Evolutionary conservation across 805 yeast genomes (phyloP), one percentile per base, ranked within the genome.

Genomic region (Barnettozyma sucrosica): DNA sequence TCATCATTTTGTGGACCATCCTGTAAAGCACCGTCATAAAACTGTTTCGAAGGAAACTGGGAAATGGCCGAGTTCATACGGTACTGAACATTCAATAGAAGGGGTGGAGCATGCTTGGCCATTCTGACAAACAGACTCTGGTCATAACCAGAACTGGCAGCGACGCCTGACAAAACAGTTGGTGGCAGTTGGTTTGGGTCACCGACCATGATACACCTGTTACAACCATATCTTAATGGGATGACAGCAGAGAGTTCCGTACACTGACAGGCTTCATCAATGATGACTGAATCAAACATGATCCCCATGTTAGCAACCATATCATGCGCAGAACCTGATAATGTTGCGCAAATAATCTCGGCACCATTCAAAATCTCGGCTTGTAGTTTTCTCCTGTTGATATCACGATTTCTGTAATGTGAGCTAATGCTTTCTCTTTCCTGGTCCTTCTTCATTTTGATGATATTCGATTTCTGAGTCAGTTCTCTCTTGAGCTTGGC

Each of bases 161-260:
- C 98, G 13, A 80, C 83, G 56, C 85, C 89, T 0, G 97, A 92
- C 18, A 93, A 67, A 10, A 92, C 98, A 0, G 99, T 92, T 0
- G 99, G 99, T 0, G 99, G 99, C 52, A 93, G 74, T 68, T 93
- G 99, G 63, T 93, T 90, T 2, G 98, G 98, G 69, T 93, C 99
- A 64, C 99, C 99, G 41, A 93, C 99, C 95, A 93, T 85, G 43
- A 93, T 84, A 68, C 98, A 92, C 47, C 81, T 80, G 50, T 76
- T 81, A 57, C 95, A 86, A 2, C 98, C 98, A 63, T 90, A 93
- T 59, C 95, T 73, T 54, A 93, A 70, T 0, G 99, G 99, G 57
- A 92, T 92, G 23, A 93, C 76, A 0, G 95, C 86, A 7, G 97
- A 88, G 32, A 92, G 63, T 62, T 92, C 99, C 36, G 93, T 90